Evolutionary conservation across 2,329 filamentous ascomycete species (phyloP), one percentile per base, ranked within the genome.

Genomic region (Penicillium verrucosum): DNA sequence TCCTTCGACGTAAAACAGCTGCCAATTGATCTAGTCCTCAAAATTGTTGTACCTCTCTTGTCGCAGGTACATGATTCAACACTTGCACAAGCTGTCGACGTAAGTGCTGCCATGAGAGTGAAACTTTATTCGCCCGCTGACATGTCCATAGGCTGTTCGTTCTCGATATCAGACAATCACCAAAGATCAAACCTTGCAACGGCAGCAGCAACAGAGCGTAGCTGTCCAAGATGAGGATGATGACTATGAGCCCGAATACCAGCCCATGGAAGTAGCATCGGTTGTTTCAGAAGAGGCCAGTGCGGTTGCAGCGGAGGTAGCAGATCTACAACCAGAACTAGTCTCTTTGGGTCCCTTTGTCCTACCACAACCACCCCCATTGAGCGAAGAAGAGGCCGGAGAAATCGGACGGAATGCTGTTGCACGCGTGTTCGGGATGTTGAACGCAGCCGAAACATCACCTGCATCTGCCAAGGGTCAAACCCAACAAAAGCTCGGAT

Each of bases 171-270:
- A 74, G 54, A 68, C 73, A 5, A 64, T 75, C 18, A 72, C 65
- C 36, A 72, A 70, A 60, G 71, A 72, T 27, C 73, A 75, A 59
- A 69, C 68, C 21, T 63, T 58, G 58, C 73, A 64, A 63, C 73
- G 59, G 54, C 65, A 62, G 62, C 72, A 62, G 65, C 70, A 47
- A 49, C 61, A 60, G n/a, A 66, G 69, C 47, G 54, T 63, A 21
- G 55, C 62, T 4, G 67, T 65, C 3, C 73, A 72, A 45, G 86
- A 88, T 9, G 92, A 96, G 41, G 92, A 96, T 21, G 91, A 96
- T 62, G 90, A 96, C 65, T 97, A 97, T 68, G 93, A 97, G 67
- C 92, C 93, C 0, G 89, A 95, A 68, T 92, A 91, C 64, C 85
- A 88, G 57, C 83, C 88, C 9, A 85, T 86, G 36, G 90, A 95